phyloP scores from a whole-genome alignment of 1,284 basidiomycete species.

The Cutaneotrichosporon daszewskae region DNA sequence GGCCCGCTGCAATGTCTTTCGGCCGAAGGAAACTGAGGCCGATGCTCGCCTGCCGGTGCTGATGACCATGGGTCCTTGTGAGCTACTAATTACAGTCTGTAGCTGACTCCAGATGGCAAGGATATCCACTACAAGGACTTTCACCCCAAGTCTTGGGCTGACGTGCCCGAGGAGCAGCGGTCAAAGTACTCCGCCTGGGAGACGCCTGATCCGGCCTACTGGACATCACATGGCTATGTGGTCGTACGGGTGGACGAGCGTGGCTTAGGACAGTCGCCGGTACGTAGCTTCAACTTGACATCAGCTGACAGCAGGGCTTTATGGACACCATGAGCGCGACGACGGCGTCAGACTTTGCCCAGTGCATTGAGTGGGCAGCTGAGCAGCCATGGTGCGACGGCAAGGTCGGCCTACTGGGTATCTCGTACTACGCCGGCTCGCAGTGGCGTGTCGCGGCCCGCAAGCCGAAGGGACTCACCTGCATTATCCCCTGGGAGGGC shows the following conservation, averaged over 20 bases:
- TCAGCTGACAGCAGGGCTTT: conserved; percentile 33
- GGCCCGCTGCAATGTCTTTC: conserved; percentile 34
- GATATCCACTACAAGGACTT: conserved; percentile 35
- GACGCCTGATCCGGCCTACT: conserved; percentile 38
- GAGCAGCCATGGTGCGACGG: conserved; percentile 42
- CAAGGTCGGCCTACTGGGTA: conserved; percentile 39
- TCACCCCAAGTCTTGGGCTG: conserved; percentile 25
- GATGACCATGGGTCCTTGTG: too few relatives aligned
- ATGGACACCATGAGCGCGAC: conserved; percentile 37
- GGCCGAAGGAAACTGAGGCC: conserved; percentile 25
- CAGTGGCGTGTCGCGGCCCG: conserved; percentile 44
- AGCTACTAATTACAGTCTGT: too few relatives aligned
- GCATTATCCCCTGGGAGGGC: conserved; percentile 43
- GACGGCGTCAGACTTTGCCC: conserved; percentile 35
- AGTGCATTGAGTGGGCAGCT: conserved; percentile 40
- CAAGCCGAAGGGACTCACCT: conserved; percentile 38
- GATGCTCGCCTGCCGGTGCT: too few relatives aligned
- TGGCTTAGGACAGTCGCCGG: too few relatives aligned
- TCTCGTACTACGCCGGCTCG: conserved; percentile 39
- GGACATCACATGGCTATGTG: conserved; percentile 38
- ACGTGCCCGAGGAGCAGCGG: conserved; percentile 39
- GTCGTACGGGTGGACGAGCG: conserved; percentile 42
- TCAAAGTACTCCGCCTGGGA: conserved; percentile 37
- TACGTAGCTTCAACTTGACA: too few relatives aligned
- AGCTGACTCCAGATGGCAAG: conserved; percentile 41